Conservation (phyloP, 116 monocot species). For the Cymodocea nodosa region DNA sequence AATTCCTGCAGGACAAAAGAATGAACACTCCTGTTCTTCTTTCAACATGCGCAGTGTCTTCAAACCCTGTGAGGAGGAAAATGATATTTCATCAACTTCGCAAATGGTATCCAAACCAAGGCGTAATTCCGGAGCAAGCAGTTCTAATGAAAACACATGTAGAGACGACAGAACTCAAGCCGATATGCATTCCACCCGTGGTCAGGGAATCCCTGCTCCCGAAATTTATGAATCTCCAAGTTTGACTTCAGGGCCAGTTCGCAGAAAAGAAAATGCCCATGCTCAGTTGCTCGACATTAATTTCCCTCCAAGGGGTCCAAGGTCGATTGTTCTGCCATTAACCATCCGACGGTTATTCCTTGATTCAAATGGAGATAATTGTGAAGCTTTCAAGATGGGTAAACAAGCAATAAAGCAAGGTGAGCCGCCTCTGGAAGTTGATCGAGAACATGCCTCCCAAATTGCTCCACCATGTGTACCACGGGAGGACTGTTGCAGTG, state of each 20-base stretch:
- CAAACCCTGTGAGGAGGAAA: constrained; percentile 33
- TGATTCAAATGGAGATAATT: constrained; percentile 22
- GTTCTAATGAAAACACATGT: constrained; percentile 21
- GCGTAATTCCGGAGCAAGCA: constrained; percentile 24
- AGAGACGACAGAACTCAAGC: constrained; percentile 13
- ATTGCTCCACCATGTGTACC: neutral
- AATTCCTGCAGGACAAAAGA: constrained; percentile 59
- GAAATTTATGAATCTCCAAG: constrained; percentile 55
- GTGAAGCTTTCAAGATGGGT: constrained; percentile 5
- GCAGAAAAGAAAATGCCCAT: constrained; percentile 19
- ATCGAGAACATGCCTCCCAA: neutral
- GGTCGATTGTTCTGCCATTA: constrained; percentile 42
- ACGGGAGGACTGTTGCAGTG: constrained; percentile 37
- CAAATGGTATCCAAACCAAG: constrained; percentile 22
- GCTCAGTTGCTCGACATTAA: constrained; percentile 76
- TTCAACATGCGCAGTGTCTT: constrained; percentile 55
- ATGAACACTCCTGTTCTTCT: constrained; percentile 53
- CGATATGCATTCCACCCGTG: constrained; percentile 21
- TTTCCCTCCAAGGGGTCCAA: constrained; percentile 61
- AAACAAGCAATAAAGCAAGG: neutral
- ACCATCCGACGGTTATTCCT: constrained; percentile 54
- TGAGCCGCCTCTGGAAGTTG: neutral
- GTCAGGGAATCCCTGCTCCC: constrained; percentile 38
- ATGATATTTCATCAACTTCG: constrained; percentile 27
- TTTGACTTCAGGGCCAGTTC: constrained; percentile 25